These are phyloP conservation scores for Vitis vinifera DNA, from an alignment of 164 flowering plant species.

Conservation along the genomic window ASM3070453v1 NC_081811.1:6559501-6560000, in stretches of 20 bases:
- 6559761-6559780: neutral
- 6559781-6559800: too few relatives aligned
- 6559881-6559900: constrained; percentile 97
- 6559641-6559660: neutral
- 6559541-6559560: constrained; percentile 98
- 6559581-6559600: neutral
- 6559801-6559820: neutral
- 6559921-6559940: constrained; percentile 97
- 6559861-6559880: constrained; percentile 97
- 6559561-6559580: constrained; percentile 60
- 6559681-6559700: neutral
- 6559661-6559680: neutral
- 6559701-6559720: neutral
- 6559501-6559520: constrained; percentile 95
- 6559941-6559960: constrained; percentile 97
- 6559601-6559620: neutral
- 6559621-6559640: neutral
- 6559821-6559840: neutral
- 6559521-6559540: constrained; percentile 90
- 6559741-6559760: neutral
- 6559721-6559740: neutral
- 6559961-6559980: constrained; percentile 94
- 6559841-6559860: constrained; percentile 3
- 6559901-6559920: constrained; percentile 96
- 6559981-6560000: constrained; percentile 78